These are phyloP conservation scores for Microbotryum violaceum DNA, from an alignment of 1,284 basidiomycete species.

Conservation along the genomic window DNA sequence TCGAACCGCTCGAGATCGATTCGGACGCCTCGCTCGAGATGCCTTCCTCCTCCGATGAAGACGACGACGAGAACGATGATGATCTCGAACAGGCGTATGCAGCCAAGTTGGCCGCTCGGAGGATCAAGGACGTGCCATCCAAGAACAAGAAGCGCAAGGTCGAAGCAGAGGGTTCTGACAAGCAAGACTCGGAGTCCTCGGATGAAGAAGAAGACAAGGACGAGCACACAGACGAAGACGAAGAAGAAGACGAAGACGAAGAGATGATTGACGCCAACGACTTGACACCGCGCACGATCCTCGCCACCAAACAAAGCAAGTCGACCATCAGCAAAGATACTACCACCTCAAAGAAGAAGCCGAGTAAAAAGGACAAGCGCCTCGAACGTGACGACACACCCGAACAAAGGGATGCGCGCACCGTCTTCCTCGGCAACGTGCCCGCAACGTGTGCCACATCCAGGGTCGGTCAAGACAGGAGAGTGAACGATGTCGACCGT, in stretches of 20 bases:
- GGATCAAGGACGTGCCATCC: slow-evolving; percentile 14
- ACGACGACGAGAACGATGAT: slow-evolving; percentile 20
- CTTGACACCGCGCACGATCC: slow-evolving; percentile 39
- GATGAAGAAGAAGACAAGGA: slow-evolving; percentile 24
- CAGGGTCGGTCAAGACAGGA: slow-evolving; percentile 49
- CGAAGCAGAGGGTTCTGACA: neutral
- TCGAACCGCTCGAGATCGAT: slow-evolving; percentile 16
- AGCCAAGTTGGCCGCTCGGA: slow-evolving; percentile 17
- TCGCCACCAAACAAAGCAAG: slow-evolving; percentile 33
- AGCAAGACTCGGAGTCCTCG: slow-evolving; percentile 11
- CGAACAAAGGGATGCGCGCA: slow-evolving; percentile 65
- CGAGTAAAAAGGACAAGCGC: slow-evolving; percentile 18
- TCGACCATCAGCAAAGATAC: slow-evolving; percentile 32
- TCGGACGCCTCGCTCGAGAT: slow-evolving; percentile 23
- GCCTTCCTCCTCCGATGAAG: slow-evolving; percentile 3
- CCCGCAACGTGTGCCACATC: slow-evolving; percentile 65
- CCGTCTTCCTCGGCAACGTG: slow-evolving; percentile 90
- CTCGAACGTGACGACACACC: slow-evolving; percentile 33
- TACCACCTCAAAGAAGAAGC: slow-evolving; percentile 29
- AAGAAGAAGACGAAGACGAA: slow-evolving; percentile 29
- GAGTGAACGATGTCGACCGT: no score
- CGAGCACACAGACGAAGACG: slow-evolving; percentile 25
- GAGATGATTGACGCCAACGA: slow-evolving; percentile 33
- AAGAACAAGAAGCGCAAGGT: slow-evolving; percentile 22
- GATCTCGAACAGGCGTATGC: slow-evolving; percentile 29